Evolutionary conservation across 768 basidiomycete genomes (phyloP), one percentile per base, ranked within the genome.

Genomic region (Termitomyces titanicus): DNA sequence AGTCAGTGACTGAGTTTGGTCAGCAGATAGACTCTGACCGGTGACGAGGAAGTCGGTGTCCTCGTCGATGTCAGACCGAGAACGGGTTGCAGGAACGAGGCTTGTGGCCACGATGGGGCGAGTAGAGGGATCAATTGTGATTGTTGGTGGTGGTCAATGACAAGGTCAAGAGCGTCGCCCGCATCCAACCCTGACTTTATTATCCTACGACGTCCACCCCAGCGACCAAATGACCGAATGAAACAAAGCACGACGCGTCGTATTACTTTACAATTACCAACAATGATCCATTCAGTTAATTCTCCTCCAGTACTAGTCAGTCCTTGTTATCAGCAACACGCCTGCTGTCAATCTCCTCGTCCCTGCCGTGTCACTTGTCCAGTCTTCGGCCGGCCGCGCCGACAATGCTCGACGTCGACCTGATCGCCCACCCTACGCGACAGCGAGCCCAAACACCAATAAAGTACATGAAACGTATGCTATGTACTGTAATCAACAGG

Each of bases 61-160:
- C 67, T 80, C 79, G 73, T 87, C 85, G 69, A 82, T 78, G 67
- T 84, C 79, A 60, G 80, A 75, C 72, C 84, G 74, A 45, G 79
- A 71, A 69, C 86, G 84, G 58, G 83, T 84, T 61, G 83, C 74
- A 60, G 88, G 88, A 63, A 89, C 75, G 65, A 85, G 74, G 70
- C 79, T 80, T 64, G 53, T 54, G 46, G 53, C 53, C 54, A 50
- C 75, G 75, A 69, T 69, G 72, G 72, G 72, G 69, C 71, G 73
- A 72, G 79, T 80, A 74, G 76, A 69, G 74, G 85, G 76, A 85
- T 86, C 84, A 87, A 89, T 89, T 77, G 78, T 79, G 71, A 18
- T 38, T 35, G 31, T 3, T 22, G 52, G 33, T 51, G 45, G 35
- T 54, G 56, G 47, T 55, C 45, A 40, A 55, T 39, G 51, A 53